phyloP scores from a whole-genome alignment of 306 rosid genomes.

The Pachyrhizus erosus region DNA sequence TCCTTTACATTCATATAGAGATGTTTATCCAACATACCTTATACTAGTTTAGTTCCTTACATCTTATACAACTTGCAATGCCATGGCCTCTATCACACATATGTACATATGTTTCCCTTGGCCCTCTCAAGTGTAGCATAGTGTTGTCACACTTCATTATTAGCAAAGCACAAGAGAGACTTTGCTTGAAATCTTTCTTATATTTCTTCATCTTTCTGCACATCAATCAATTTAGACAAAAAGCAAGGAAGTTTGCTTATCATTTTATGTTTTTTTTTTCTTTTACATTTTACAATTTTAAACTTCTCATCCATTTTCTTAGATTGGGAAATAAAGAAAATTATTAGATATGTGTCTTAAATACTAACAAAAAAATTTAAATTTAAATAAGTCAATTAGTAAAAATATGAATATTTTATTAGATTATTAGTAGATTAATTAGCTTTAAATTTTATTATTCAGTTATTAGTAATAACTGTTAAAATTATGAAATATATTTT shows the following conservation, averaged over 20 bases:
- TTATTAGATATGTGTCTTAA: no score
- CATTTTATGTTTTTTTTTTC: background rate
- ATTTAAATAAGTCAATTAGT: no score
- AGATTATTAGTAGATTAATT: no score
- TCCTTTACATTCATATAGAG: no score
- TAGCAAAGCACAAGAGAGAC: slow-evolving; percentile 56
- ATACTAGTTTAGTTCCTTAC: slow-evolving; percentile 59
- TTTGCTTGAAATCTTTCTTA: slow-evolving; percentile 56
- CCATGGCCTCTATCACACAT: background rate
- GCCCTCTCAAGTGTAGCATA: slow-evolving; percentile 55
- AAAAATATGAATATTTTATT: no score
- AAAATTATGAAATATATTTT: no score
- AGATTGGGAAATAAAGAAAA: background rate
- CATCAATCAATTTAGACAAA: slow-evolving; percentile 1
- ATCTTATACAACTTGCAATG: slow-evolving; percentile 1
- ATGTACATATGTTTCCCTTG: slow-evolving; percentile 40
- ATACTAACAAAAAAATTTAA: no score
- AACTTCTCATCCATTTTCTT: no score
- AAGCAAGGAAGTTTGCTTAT: background rate
- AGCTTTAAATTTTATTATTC: no score
- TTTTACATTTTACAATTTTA: background rate
- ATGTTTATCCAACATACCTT: background rate
- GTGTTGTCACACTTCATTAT: slow-evolving; percentile 55
- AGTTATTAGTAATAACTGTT: no score
- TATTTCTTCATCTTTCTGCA: slow-evolving; percentile 71